Evolutionary conservation across 345 rosid species (phyloP).

Genomic region (Rhodamnia argentea): DNA sequence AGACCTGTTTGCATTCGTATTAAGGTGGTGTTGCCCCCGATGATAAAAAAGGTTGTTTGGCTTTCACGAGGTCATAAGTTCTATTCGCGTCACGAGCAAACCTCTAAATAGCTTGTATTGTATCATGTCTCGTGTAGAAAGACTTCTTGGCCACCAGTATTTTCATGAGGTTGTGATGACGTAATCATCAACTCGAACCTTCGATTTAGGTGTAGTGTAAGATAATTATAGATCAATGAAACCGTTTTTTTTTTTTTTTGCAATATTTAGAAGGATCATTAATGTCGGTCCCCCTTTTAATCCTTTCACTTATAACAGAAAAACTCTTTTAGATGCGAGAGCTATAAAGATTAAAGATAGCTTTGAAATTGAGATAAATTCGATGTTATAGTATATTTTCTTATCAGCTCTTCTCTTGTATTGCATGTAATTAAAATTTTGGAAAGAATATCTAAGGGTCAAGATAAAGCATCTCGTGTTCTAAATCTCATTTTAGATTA

Average conservation of each 20-base stretch:
- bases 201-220: rapidly evolving
- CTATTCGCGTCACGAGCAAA: background rate
- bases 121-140: rapidly evolving
- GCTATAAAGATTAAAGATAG: background rate
- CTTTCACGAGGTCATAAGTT: rapidly evolving
- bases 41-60: background rate
- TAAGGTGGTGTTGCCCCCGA: background rate
- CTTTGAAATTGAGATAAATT: background rate
- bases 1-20: too few relatives aligned
- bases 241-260: background rate
- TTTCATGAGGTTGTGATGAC: background rate
- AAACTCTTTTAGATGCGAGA: background rate
- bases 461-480: background rate
- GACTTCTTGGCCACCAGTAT: background rate
- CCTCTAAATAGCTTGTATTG: rapidly evolving
- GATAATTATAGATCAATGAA: background rate
- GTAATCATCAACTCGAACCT: rapidly evolving
- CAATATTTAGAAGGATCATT: background rate
- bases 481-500: background rate
- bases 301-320: background rate
- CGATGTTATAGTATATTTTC: background rate
- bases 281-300: background rate
- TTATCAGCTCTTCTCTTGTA: background rate
- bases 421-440: background rate
- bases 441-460: background rate